Base-by-base conservation (phyloP, 129 eudicot genomes). In the Pulicaria dysenterica region DNA sequence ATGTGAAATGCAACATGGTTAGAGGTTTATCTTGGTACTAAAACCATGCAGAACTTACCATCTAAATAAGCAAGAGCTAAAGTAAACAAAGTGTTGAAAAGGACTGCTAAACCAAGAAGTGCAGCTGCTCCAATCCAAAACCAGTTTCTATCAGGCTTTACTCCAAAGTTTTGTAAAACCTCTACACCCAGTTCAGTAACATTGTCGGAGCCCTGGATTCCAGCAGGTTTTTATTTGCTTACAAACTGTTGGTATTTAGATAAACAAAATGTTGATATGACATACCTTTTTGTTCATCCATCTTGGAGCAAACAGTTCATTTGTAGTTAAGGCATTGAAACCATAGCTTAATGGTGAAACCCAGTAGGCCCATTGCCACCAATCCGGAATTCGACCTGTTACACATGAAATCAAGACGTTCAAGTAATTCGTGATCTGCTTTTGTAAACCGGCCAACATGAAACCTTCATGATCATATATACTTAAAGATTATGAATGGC, bases 301-400 rank as follows among this genome's bases (percentile, higher is more conserved):
- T 57, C 89, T 83, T 10, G 92, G 88, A 37, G 92, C 77, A 76
- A 73, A 72, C 79, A 87, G 74, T 83, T 87, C 89, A 53, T 87
- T 87, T 19, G 78, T 72, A 47, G 86, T 65, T 47, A 87, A 47
- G 34, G 89, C 86, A 60, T 82, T 87, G 54, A 81, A 87, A 79
- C 85, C 87, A 6, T 87, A 87, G 68, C 80, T 76, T 85, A 87
- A 61, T 60, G 92, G 92, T 38, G 92, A 81, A 43, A 79, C 69
- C 92, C 92, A 87, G 66, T 84, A 77, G 9, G 85, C 92, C 92
- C 92, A 87, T 53, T 73, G 72, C 85, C 85, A 82, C 85, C 89
- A 82, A 13, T 38, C 78, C 15, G 89, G 89, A 45, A 87, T 79
- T 48, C 82, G 77, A 13, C 58, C 92, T 84, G 77, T 58, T 73